phyloP scores from a whole-genome alignment of 768 basidiomycete genomes.

The Phlegmacium glaucopus region DNA sequence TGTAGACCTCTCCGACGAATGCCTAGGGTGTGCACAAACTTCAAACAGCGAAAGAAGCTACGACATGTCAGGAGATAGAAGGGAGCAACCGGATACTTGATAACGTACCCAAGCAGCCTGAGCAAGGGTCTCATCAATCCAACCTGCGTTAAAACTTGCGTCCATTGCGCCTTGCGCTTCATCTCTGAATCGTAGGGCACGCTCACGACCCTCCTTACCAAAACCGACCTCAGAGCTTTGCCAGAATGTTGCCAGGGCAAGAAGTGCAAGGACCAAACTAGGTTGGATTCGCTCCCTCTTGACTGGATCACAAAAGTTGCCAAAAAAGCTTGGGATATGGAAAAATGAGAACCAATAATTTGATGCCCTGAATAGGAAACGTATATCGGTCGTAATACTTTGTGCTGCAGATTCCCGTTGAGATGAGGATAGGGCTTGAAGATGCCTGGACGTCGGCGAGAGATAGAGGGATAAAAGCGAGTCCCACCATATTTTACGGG shows the following conservation, averaged over 20 bases:
- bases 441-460: slow-evolving; percentile 29
- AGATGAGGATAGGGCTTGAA: slow-evolving; percentile 31
- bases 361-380: slow-evolving; percentile 59
- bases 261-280: slow-evolving; percentile 55
- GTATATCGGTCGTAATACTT: slow-evolving; percentile 52
- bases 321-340: slow-evolving; percentile 66
- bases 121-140: slow-evolving; percentile 71
- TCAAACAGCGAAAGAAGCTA: slow-evolving; percentile 73
- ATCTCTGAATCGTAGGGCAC: slow-evolving; percentile 59
- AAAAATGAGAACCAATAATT: slow-evolving; percentile 76
- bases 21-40: slow-evolving; percentile 62
- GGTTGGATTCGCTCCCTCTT: slow-evolving; percentile 61
- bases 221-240: slow-evolving; percentile 62
- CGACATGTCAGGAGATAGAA: background rate
- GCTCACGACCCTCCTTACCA: slow-evolving; percentile 48
- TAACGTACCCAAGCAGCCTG: slow-evolving; percentile 71
- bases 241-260: slow-evolving; percentile 67
- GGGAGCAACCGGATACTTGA: slow-evolving; percentile 1
- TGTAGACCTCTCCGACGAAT: slow-evolving; percentile 48
- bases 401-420: slow-evolving; percentile 46
- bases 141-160: slow-evolving; percentile 64
- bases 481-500: slow-evolving; percentile 80
- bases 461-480: slow-evolving; percentile 56
- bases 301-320: slow-evolving; percentile 51
- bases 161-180: slow-evolving; percentile 70